phyloP scores from a whole-genome alignment of 306 rosid species.

The Comarum palustre region DNA sequence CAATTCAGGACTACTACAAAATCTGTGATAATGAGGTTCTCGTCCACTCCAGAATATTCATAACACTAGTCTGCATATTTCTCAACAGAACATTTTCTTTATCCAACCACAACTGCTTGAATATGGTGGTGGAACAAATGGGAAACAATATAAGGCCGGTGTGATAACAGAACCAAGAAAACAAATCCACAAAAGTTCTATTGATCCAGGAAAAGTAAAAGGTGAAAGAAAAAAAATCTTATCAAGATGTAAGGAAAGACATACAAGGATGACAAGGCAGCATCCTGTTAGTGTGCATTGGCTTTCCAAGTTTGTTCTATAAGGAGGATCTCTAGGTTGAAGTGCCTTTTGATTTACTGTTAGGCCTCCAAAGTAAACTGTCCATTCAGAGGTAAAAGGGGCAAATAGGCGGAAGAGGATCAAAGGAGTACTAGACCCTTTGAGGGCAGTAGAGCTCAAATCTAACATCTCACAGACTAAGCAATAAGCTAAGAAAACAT shows the following conservation, averaged over 20 bases:
- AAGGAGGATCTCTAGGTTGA: not conserved
- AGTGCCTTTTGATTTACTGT: conserved; percentile 15
- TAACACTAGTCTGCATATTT: not conserved
- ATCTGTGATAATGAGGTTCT: not conserved
- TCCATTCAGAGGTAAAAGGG: conserved; percentile 7
- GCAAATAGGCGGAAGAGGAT: not conserved
- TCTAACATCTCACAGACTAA: not conserved
- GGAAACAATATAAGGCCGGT: not conserved
- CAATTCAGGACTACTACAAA: not conserved
- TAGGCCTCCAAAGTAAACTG: conserved; percentile 11
- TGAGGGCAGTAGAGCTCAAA: not conserved
- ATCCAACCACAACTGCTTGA: not conserved
- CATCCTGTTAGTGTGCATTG: not conserved
- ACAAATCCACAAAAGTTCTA: conserved; percentile 2
- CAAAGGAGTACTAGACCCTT: not conserved
- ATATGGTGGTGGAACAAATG: not conserved
- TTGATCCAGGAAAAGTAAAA: not conserved
- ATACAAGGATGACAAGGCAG: conserved; percentile 1
- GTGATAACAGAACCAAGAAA: conserved; percentile 7
- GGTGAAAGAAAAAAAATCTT: conserved; percentile 7
- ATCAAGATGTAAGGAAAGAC: conserved; percentile 19
- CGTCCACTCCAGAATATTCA: not conserved
- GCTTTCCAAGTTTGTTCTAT: conserved; percentile 1
- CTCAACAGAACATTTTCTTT: not conserved
- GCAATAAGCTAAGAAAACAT: not conserved